Evolutionary conservation across 2,329 filamentous ascomycete species (phyloP), one percentile per base, ranked within the genome.

Genomic region (Dissoconium aciculare): DNA sequence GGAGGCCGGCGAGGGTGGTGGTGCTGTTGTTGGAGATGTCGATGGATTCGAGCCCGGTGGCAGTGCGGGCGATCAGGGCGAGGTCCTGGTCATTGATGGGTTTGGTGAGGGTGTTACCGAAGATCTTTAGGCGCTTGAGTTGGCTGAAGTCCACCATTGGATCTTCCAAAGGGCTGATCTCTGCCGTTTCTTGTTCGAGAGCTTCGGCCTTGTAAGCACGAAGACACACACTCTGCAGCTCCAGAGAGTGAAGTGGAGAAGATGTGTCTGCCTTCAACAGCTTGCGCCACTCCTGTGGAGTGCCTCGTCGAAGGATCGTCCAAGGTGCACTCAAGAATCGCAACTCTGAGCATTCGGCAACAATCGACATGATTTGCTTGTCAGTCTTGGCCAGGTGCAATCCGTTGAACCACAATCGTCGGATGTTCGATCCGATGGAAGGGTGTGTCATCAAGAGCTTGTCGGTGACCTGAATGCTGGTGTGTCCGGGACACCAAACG

Each of bases 391-490:
- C 55, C 5, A 58, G 58, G 49, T 67, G 62, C 47, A 67, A 67
- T 29, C 64, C 65, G 34, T 67, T 61, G 47, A 69, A 66, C 63
- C 64, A 68, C 43, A 69, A 55, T 27, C 64, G 60, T 33, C 58
- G 60, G 33, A 68, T 63, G 42, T 64, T 57, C 13, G 53, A 50
- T 3, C 63, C 63, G 6, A 66, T 51, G 16, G 54, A 47, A 2
- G 64, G 60, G 29, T 57, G 59, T 23, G 55, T 42, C 19, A 51
- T 47, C 43, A 68, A 62, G 14, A 67, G 57, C 17, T 51, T 47
- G 12, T 59, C 56, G 3, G 64, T 66, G 21, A 58, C 52, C 47
- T 57, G 59, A 30, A 69, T 53, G 1, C 60, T 61, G 31, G 54
- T 52, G 47, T 62, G 66, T 1, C 65, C 65, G 45, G 68, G 62